Evolutionary conservation across 2,329 filamentous ascomycete species (phyloP), one percentile per base, ranked within the genome.

Genomic region (Neonectria coccinea): DNA sequence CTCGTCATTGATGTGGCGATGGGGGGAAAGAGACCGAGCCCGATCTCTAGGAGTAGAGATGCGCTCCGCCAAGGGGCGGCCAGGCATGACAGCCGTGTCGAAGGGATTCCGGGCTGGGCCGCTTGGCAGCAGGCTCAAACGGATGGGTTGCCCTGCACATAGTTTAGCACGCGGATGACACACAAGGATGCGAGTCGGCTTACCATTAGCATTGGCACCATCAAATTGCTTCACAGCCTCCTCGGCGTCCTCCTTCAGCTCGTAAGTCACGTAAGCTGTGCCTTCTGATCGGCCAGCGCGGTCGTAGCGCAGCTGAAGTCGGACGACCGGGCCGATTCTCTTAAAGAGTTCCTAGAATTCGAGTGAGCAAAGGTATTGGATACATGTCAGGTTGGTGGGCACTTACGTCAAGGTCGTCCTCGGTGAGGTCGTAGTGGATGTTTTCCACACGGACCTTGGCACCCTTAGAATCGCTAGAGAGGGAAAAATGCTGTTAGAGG

Each of bases 271-370:
- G 74, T 89, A 96, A 7, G 94, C 94, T 41, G 91, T 86, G 60
- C 94, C 94, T 74, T 94, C 91, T 2, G 93, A 97, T 74, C 94
- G 92, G 61, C 94, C 94, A 64, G 93, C 92, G 72, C 94, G 91
- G 79, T 97, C 94, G 76, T 97, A 97, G 64, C 89, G 83, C 41
- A 97, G 84, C 60, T 91, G 86, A 36, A 96, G 84, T 67, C 87
- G 88, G 25, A 82, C 70, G 47, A 97, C 85, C 2, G 88, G 88
- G 25, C 93, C 94, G 69, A 97, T 95, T 73, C 89, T 87, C 66
- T 82, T 83, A 78, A 97, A 97, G 3, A 97, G 86, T 68, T 92
- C 92, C 93, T 97, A 68, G 14, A 55, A 18, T 5, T 52, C 45
- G 9, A 39, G 68, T 81, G 27, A 81, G 78, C 50, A 29, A 50